Evolutionary conservation across 2,329 filamentous ascomycete genomes (phyloP), one percentile per base, ranked within the genome.

Genomic region (Microcyclospora tardicrescens): DNA sequence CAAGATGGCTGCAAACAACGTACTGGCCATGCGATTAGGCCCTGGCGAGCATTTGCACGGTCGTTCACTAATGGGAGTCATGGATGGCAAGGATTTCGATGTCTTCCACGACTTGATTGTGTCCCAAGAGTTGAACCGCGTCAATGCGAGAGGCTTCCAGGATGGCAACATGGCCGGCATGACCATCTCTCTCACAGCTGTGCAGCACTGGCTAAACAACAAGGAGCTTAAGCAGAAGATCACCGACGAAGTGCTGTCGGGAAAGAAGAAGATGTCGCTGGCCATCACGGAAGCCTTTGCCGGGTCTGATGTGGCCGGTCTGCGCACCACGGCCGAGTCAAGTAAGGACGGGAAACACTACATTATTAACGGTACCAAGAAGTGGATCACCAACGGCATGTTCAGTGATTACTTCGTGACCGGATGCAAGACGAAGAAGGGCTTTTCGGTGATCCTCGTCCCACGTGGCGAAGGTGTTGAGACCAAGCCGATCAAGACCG

Each of bases 231-330:
- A 78, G 62, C 71, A 78, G 49, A 69, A 69, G 38, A 69, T 93
- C 34, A 73, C 77, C 28, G 68, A 77, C 28, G 82, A 91, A 52
- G 79, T 84, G 34, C 72, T 93, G 48, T 75, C 72, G 34, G 84
- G 84, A 43, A 75, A 78, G 69, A 91, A 91, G 74, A 87, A 87
- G 69, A 84, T 91, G 57, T 89, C 81, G 55, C 68, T 93, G 2
- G 84, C 84, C 38, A 85, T 93, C 54, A 91, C 84, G 1, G 85
- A 93, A 62, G 84, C 85, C 0, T 91, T 93, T 61, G 84, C 84
- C 12, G 84, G 84, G 11, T 80, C 74, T 29, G 85, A 93, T 58
- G 84, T 93, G 4, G 82, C 84, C 11, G 77, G 81, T 12, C 67
- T 93, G 29, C 71, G 81, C 44, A 91, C 84, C 0, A 91, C 83